phyloP scores from a whole-genome alignment of 1,284 basidiomycete species.

The Microbotryomycetes sp. region DNA sequence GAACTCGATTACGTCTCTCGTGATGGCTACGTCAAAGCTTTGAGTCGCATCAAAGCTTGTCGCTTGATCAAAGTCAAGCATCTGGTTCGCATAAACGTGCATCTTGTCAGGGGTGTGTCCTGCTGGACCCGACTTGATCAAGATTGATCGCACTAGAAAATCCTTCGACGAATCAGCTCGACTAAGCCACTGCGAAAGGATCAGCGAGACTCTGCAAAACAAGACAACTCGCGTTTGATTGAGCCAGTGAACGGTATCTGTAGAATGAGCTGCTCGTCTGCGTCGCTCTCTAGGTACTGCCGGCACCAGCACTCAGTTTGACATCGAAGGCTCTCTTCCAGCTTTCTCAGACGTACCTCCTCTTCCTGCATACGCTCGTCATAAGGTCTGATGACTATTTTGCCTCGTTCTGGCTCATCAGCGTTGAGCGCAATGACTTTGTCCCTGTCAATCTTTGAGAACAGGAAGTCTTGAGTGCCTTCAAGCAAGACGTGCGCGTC shows the following conservation, averaged over 20 bases:
- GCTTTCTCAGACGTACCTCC: conserved; percentile 8
- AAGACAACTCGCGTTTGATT: conserved; percentile 29
- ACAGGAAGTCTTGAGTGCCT: conserved; percentile 25
- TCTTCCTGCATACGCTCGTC: conserved; percentile 33
- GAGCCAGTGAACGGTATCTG: conserved; percentile 36
- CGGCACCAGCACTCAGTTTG: conserved; percentile 1
- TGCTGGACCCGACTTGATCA: conserved; percentile 34
- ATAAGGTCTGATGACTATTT: conserved; percentile 34
- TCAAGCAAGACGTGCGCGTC: conserved; percentile 26
- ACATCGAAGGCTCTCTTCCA: neutral
- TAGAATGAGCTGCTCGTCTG: conserved; percentile 35
- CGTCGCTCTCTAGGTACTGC: conserved; percentile 31
- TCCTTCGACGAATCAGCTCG: neutral
- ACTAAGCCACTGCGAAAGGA: neutral
- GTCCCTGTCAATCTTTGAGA: conserved; percentile 31
- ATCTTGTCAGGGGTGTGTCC: conserved; percentile 32
- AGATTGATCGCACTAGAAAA: conserved; percentile 31
- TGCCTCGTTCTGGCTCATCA: conserved; percentile 20
- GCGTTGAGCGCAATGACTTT: conserved; percentile 35
- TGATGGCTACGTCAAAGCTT: conserved; percentile 33
- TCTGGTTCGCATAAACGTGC: conserved; percentile 32
- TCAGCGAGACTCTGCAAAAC: neutral
- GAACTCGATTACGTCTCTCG: conserved; percentile 33
- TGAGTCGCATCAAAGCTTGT: conserved; percentile 33
- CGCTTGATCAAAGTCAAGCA: conserved; percentile 37